These are phyloP conservation scores for Ceratorhiza oryzae-sativae DNA, from an alignment of 1,284 basidiomycete species.

Conservation along the genomic window DNA sequence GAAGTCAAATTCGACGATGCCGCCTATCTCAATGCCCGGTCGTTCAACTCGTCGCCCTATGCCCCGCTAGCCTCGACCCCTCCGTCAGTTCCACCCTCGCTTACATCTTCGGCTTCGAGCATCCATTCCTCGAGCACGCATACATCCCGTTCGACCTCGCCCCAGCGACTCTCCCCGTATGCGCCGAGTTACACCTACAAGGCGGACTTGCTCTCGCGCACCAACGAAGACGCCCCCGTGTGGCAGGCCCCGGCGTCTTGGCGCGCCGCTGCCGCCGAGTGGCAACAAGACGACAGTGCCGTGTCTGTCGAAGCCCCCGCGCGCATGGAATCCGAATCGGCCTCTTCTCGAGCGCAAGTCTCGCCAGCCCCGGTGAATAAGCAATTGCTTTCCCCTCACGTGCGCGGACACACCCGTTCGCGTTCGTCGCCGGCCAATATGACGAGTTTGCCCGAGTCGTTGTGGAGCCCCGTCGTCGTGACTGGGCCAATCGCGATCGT, in stretches of 20 bases:
- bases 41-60: not conserved
- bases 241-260: constrained; percentile 26
- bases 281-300: not conserved
- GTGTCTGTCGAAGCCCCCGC: constrained; percentile 13
- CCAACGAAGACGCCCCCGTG: constrained; percentile 12
- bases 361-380: not conserved
- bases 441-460: constrained; percentile 23
- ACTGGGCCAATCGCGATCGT: constrained; percentile 29
- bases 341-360: no score
- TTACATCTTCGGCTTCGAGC: constrained; percentile 26
- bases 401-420: constrained; percentile 25
- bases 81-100: constrained; percentile 36
- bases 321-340: constrained; percentile 4
- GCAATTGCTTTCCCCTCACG: not conserved
- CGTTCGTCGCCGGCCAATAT: constrained; percentile 32
- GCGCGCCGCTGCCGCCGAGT: not conserved
- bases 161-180: constrained; percentile 29
- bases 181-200: constrained; percentile 20
- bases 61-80: constrained; percentile 29
- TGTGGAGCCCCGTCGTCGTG: constrained; percentile 28
- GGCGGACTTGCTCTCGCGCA: constrained; percentile 19
- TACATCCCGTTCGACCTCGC: constrained; percentile 32
- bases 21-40: constrained; percentile 10
- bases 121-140: constrained; percentile 24
- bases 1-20: constrained; percentile 39